Conservation (phyloP, 2,329 filamentous ascomycete genomes). For the Neofusicoccum parvum region DNA sequence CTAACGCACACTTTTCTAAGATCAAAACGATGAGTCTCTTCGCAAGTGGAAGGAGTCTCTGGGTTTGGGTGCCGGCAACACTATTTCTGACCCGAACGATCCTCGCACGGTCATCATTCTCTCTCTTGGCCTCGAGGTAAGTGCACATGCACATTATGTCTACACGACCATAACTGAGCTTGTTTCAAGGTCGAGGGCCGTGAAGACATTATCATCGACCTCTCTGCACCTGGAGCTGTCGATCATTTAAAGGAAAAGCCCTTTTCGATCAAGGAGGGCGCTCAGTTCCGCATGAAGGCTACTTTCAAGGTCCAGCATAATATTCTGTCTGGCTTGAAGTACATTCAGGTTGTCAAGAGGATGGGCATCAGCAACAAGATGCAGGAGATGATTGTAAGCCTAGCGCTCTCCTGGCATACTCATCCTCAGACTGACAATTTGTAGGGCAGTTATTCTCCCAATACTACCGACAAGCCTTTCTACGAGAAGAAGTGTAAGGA, state of each 20-base stretch:
- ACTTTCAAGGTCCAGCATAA: slow-evolving; percentile 96
- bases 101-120: slow-evolving; percentile 91
- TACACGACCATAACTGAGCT: background rate
- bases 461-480: slow-evolving; percentile 79
- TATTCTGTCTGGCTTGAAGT: slow-evolving; percentile 92
- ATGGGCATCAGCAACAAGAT: slow-evolving; percentile 89
- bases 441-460: slow-evolving; percentile 90
- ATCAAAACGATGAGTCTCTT: slow-evolving; percentile 84
- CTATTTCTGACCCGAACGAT: slow-evolving; percentile 64
- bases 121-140: slow-evolving; percentile 76
- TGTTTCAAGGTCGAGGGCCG: slow-evolving; percentile 66
- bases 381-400: slow-evolving; percentile 88
- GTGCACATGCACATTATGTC: background rate
- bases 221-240: slow-evolving; percentile 73
- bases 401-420: background rate
- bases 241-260: slow-evolving; percentile 83
- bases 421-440: slow-evolving; percentile 21
- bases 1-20: slow-evolving; percentile 39
- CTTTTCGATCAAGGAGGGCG: slow-evolving; percentile 96
- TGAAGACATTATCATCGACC: slow-evolving; percentile 83
- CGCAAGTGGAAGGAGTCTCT: slow-evolving; percentile 98
- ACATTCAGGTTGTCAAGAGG: slow-evolving; percentile 90
- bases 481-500: slow-evolving; percentile 91
- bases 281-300: slow-evolving; percentile 91
- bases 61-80: slow-evolving; percentile 69